Evolutionary conservation across 306 rosid species (phyloP), one percentile per base, ranked within the genome.

Genomic region (Phaseolus lunatus): DNA sequence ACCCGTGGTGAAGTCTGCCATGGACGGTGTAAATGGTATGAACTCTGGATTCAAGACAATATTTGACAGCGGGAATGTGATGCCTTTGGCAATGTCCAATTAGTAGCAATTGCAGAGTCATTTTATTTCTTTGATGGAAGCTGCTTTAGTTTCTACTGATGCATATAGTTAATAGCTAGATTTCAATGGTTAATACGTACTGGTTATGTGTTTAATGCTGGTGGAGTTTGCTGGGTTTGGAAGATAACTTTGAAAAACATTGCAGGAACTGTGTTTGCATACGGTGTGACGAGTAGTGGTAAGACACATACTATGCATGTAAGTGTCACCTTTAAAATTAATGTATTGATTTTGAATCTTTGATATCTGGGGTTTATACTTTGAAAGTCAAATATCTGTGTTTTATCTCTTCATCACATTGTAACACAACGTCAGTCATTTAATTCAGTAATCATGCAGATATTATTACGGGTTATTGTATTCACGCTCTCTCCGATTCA

Each of bases 291-390:
- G 27, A 96, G 99, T 84, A 96, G 99, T 84, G 99, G 99, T 70
- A 96, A 96, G 89, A 96, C 99, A 39, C 97, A 96, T 91, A 96
- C 99, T 41, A 96, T 96, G 99, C 99, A 96, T 81, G 99, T 96
- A 85, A 86, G 97, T 88, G 79, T 73, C 75, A 33, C 74, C 48
- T 31, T 77, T 57, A 6, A 26, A 58, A 61, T 52, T 35, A 45
- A 35, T 73, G 23, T 37, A 23, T 59, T 67, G 26, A 9, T 56
- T n/a, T 65, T 72, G 13, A 45, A 19, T 37, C 63, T 49, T 78
- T 19, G 65, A 73, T 57, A 9, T 9, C 69, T 44, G 70, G 59
- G 6, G 37, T 76, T 68, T 70, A 76, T 71, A 45, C 23, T 18
- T 10, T 58, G 9, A 24, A 54, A 78, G 35, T 47, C 48, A 35